Base-by-base conservation (phyloP, 2,329 filamentous ascomycete species). In the Mycogone perniciosa region DNA sequence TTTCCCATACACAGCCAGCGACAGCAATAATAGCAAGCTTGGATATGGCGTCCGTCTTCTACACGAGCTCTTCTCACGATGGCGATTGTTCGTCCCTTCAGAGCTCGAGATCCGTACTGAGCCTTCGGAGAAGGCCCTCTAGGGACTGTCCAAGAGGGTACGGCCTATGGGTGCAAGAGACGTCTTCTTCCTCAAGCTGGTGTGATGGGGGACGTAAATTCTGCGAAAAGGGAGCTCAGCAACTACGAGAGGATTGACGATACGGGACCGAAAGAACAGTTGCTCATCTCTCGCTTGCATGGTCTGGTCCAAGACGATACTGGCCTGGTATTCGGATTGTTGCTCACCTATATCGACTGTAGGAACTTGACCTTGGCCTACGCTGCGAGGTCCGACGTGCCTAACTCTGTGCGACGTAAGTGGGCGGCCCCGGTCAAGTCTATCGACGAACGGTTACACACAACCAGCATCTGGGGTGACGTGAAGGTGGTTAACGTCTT, bases 401-500 rank as follows among this genome's bases (percentile, higher is more conserved):
- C 38, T 41, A 13, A n/a, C 20, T 7, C 38, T 41, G 5, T 46
- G 27, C 31, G 48, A 30, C 7, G 46, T 29, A 52, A 47, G 26
- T 52, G 44, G 50, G 44, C 31, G 29, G 6, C 10, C 5, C 50
- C 48, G 33, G 20, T 52, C 29, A 4, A 31, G 7, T 5, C 34
- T 8, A 31, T 33, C 6, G 39, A 46, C 13, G 8, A 3, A 4
- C 37, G 29, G 33, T 60, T 64, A 2, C 60, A 64, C 35, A 38
- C 52, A 7, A 31, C 31, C 7, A 60, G 59, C 5, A 59, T 65
- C 11, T 67, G 62, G 64, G 63, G 66, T 7, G 64, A 66, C 41
- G 63, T 54, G 6, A 66, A 67, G 44, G 51, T 60, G 2, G 56
- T 58, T 8, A 67, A 68, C 41, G 50, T 65, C 13, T 52, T 68